These are phyloP conservation scores for Penicillium flavigenum DNA, from an alignment of 495 filamentous ascomycete species.

Conservation along the genomic window DNA sequence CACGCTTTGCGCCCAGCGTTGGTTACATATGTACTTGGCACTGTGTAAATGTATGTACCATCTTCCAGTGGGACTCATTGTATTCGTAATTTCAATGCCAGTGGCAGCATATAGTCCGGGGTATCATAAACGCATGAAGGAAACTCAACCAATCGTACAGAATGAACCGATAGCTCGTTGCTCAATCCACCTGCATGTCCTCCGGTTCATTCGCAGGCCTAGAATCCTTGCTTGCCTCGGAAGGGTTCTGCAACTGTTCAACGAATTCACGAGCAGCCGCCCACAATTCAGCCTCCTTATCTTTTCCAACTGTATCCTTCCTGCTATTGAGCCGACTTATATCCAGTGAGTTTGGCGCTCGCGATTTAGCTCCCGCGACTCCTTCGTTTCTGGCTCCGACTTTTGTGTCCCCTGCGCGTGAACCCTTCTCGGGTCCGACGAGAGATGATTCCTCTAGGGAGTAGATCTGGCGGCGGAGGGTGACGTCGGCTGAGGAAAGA, in stretches of 20 bases:
- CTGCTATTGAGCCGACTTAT: constrained; percentile 84
- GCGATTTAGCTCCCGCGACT: constrained; percentile 19
- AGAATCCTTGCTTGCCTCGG: constrained; percentile 1
- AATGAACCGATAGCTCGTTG: background rate
- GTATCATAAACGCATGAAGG: constrained; percentile 34
- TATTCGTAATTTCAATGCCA: constrained; percentile 7
- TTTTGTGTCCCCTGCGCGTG: constrained; percentile 28
- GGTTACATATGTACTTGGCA: background rate
- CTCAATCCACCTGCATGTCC: constrained; percentile 42
- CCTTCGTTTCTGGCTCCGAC: constrained; percentile 6
- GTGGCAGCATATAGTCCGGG: constrained; percentile 17
- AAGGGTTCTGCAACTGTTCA: constrained; percentile 34
- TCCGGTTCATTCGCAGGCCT: constrained; percentile 22
- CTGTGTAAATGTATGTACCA: background rate
- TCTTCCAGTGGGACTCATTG: background rate
- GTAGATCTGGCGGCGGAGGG: constrained; percentile 73
- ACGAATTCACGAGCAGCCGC: constrained; percentile 54
- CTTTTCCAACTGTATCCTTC: constrained; percentile 69
- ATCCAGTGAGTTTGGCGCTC: constrained; percentile 54
- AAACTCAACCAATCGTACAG: background rate
- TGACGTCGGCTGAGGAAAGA: constrained; percentile 66
- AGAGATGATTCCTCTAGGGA: constrained; percentile 76
- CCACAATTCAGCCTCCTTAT: constrained; percentile 80
- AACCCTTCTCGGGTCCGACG: constrained; percentile 47
- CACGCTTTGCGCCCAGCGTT: background rate